Conservation (phyloP, 495 filamentous ascomycete genomes). For the Chaetomium tenue region DNA sequence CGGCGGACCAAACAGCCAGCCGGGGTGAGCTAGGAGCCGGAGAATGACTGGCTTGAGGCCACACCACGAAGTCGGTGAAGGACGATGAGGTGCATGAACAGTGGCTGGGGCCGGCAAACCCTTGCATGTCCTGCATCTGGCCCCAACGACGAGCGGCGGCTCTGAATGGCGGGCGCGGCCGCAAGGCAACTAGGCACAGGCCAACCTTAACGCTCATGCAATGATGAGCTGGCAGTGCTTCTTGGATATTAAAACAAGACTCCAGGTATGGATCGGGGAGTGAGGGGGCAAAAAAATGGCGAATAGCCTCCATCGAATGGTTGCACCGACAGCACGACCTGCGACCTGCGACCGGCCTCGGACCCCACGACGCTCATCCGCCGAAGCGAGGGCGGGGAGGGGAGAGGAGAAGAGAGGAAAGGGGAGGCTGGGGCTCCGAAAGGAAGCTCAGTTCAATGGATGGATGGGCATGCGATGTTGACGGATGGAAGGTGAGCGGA, state of each 20-base stretch:
- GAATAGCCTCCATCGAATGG: conserved; percentile 20
- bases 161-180: conserved; percentile 38
- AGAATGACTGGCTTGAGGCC: conserved; percentile 51
- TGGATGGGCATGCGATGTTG: background rate
- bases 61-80: conserved; percentile 61
- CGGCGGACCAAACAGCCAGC: conserved; percentile 3
- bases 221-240: conserved; percentile 86
- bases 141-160: conserved; percentile 37
- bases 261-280: conserved; percentile 30
- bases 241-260: conserved; percentile 62
- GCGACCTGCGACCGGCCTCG: conserved; percentile 6
- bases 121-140: conserved; percentile 45
- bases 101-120: conserved; percentile 46
- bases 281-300: conserved; percentile 24
- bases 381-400: conserved; percentile 27
- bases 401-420: conserved; percentile 6
- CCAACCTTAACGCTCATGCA: conserved; percentile 66
- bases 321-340: conserved; percentile 11
- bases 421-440: conserved; percentile 12
- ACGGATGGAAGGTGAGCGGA: background rate
- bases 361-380: conserved; percentile 17
- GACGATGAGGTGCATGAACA: conserved; percentile 58
- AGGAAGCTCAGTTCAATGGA: conserved; percentile 4
- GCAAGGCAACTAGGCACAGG: conserved; percentile 51
- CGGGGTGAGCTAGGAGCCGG: conserved; percentile 19